Base-by-base conservation (phyloP, 2,329 filamentous ascomycete genomes). In the Diaporthe humulicola region DNA sequence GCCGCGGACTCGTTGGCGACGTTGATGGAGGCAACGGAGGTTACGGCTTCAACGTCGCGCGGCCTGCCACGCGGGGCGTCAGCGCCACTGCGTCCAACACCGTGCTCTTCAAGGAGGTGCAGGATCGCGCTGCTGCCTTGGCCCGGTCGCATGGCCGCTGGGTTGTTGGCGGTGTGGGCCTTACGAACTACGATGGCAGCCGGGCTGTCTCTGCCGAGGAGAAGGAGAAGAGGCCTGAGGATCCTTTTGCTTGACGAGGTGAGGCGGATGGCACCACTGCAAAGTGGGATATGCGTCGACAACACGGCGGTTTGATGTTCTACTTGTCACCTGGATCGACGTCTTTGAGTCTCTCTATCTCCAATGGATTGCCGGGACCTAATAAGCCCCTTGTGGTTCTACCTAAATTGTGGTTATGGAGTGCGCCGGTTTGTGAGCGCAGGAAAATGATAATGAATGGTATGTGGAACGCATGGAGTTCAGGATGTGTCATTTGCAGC, bases 61-160 rank as follows among this genome's bases (percentile, higher is more conserved):
- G 45, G 30, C 66, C 57, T 15, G 50, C 50, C 14, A 4, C 30
- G 17, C 38, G 67, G 3, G 56, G 22, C 9, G 17, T n/a, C 17
- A 54, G 57, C 22, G 50, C 52, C 61, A 54, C 36, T 1, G 70
- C 36, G 36, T 40, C 57, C 42, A 73, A 64, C 45, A 52, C 70
- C 6, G 56, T 36, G 15, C 71, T 75, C 28, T 56, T 56, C 45
- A 61, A 64, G 52, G 70, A 73, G 42, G 61, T 70, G 45, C 70
- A 73, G 54, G 45, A 61, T 19, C 50, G 50, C 14, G 58, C 69
- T 33, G 73, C 58, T 4, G 57, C 57, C 0, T 28, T 60, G 6
- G 57, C 57, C 14, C 12, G 40, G 28, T 25, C 70, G 15, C 45
- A 45, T 10, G 48, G 48, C 9, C 57, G 48, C 14, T 72, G 70